Base-by-base conservation (phyloP, 345 rosid species). In the Sonneratia alba region DNA sequence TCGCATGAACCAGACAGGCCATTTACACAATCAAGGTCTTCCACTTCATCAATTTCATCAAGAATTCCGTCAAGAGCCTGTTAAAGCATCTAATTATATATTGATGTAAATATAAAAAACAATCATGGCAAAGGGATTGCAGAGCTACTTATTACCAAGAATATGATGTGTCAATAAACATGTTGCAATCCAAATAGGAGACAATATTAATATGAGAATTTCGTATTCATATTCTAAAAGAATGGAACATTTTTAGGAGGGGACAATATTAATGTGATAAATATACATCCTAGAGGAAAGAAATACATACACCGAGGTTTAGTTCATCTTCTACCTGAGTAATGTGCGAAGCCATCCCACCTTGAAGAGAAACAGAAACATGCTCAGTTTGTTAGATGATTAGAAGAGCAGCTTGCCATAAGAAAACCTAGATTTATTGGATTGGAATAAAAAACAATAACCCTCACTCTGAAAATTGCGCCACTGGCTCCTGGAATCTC, bases 31-130 rank as follows among this genome's bases (percentile, higher is more conserved):
- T 85, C 84, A 77, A 87, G 70, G 78, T 87, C 88, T 73, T 88
- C 96, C 70, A 84, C 87, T 77, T 87, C 91, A 69, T 84, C 86
- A 77, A 89, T 82, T 68, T 78, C 93, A 72, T 85, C 91, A 43
- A 91, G 85, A 81, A 87, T 66, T 57, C 90, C 96, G 73, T 93
- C 92, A 70, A 91, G 89, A 84, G 81, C 87, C 97, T 93, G 79
- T 57, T 21, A 5, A 42, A 42, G 45, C 45, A 42, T 42, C 45
- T 42, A 9, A 42, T 42, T 9, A 42, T 9, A 42, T 42, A 42
- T 42, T 27, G 32, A 42, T 42, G 45, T 9, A 1, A 42, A 42
- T 4, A 42, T 42, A 5, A 42, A 42, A 42, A 42, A 42, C 1
- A 42, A 42, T 42, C 15, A 61, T 0, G 36, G 8, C 4, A 9